Base-by-base conservation (phyloP, 2,329 filamentous ascomycete genomes). In the Paradendryphiella salina region DNA sequence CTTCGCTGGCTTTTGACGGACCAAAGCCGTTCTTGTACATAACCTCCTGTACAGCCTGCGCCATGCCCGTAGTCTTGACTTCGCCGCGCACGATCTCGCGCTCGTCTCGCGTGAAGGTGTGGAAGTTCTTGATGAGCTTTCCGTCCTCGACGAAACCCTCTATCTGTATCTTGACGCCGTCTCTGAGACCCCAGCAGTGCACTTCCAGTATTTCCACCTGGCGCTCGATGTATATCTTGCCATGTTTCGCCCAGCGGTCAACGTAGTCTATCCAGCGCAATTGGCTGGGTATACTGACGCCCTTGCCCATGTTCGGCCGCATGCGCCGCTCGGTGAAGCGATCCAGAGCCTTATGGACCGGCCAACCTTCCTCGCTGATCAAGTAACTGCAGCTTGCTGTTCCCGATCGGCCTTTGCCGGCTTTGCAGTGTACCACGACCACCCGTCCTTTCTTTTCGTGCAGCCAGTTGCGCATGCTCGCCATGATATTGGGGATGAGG, bases 361-460 rank as follows among this genome's bases (percentile, higher is more conserved):
- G 80, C 86, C 86, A 89, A 3, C 84, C 85, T 66, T 94, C 88
- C 69, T 97, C 89, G 6, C 88, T 86, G 63, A 99, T 94, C 50
- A 99, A 78, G 70, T 96, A 97, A 62, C 88, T 89, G 73, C 90
- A 96, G 23, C 87, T 86, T 63, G 90, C 85, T 0, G 90, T 96
- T 3, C 94, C 94, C 59, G 90, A 96, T 42, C 94, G 82, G 1
- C 94, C 94, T 74, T 99, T 99, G 2, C 94, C 94, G 1, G 94
- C 94, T 71, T 97, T 97, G 78, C 94, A 97, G 73, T 99, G 94
- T 6, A 97, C 90, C 5, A 97, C 92, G 0, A 87, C 87, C 0
- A 97, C 90, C 28, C 90, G 80, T 31, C 78, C 76, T 18, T 73
- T 67, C 20, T 76, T 72, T 17, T 71, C 75, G 45, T 72, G 70